Base-by-base conservation (phyloP, 1,284 basidiomycete species). In the Trametes sp. region DNA sequence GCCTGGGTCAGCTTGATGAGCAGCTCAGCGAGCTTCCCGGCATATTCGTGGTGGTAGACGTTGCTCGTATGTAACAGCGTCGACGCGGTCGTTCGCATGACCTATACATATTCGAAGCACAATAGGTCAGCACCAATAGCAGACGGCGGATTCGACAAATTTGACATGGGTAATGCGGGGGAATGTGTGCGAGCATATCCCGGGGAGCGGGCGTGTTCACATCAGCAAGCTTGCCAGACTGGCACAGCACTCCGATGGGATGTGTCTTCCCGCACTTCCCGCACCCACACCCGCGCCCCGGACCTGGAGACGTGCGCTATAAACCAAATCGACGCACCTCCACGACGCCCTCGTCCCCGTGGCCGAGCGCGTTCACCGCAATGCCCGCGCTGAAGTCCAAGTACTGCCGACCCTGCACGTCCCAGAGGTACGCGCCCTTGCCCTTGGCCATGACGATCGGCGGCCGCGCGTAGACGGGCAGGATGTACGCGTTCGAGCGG, bases 371-470 rank as follows among this genome's bases (percentile, higher is more conserved):
- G 72, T 98, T 98, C 59, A 99, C 98, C 16, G 98, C 98, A 70
- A 99, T 98, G n/a, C 98, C 98, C 0, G 95, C 95, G 65, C 86
- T 90, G 73, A 99, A 98, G 77, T 99, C 98, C 64, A 99, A 86
- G 76, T 95, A 99, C 71, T 90, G 87, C 54, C 90, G 85, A 29
- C 86, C 87, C 51, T 92, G 85, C 3, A 88, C 88, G 75, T 97
- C 95, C 87, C 88, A 96, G 4, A 98, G 84, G 74, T 89, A 92
- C 52, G 87, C 87, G 10, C 94, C 94, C 70, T 91, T 88, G 42
- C 94, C 95, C 66, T 88, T 87, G 19, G 85, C 84, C 69, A 94
- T 77, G 23, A 95, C 86, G 68, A 96, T 85, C 0, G 88, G 83
- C 3, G 94, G 94, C 45, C 94, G 88, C 16, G 89, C 90, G 72